Percentiles rank a stretch among this genome's conserved stretches.
phyloP scores from a whole-genome alignment of 441 rosid species.

The Breynia disticha region DNA sequence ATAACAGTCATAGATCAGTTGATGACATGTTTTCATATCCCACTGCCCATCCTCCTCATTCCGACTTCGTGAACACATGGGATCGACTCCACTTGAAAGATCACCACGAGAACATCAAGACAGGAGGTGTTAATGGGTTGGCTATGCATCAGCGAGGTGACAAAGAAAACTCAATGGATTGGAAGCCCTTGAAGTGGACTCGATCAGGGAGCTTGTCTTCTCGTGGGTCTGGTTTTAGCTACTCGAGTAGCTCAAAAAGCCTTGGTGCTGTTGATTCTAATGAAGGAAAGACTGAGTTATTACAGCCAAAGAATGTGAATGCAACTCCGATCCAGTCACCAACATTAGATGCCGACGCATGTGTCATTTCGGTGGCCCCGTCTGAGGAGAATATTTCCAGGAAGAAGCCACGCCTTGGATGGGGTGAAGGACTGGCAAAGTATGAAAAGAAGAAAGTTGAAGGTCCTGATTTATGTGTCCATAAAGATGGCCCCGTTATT shows the following conservation, averaged over 20 bases:
- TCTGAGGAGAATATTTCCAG: constrained; percentile 56
- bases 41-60: constrained; percentile 30
- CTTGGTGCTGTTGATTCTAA: constrained; percentile 62
- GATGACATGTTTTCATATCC: constrained; percentile 42
- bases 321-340: constrained; percentile 44
- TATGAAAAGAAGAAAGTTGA: constrained; percentile 94
- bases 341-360: constrained; percentile 54
- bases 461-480: constrained; percentile 39
- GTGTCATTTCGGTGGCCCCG: constrained; percentile 38
- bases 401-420: constrained; percentile 90
- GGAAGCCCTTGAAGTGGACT: constrained; percentile 77
- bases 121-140: constrained; percentile 32
- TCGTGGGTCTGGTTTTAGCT: constrained; percentile 85
- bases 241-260: constrained; percentile 88
- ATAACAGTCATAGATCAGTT: constrained; percentile 46
- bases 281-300: constrained; percentile 51
- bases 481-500: constrained; percentile 31
- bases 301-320: constrained; percentile 35
- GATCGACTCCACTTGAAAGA: constrained; percentile 41
- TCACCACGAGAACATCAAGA: constrained; percentile 38
- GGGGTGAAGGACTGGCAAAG: constrained; percentile 99
- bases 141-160: constrained; percentile 40
- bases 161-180: constrained; percentile 51
- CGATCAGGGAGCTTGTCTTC: constrained; percentile 82
- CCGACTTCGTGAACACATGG: constrained; percentile 42